Percentiles rank a stretch among this genome's conserved stretches.
These are phyloP conservation scores for Claviceps fusiformis DNA, from an alignment of 2,329 filamentous ascomycete genomes.

Conservation along the genomic window DNA sequence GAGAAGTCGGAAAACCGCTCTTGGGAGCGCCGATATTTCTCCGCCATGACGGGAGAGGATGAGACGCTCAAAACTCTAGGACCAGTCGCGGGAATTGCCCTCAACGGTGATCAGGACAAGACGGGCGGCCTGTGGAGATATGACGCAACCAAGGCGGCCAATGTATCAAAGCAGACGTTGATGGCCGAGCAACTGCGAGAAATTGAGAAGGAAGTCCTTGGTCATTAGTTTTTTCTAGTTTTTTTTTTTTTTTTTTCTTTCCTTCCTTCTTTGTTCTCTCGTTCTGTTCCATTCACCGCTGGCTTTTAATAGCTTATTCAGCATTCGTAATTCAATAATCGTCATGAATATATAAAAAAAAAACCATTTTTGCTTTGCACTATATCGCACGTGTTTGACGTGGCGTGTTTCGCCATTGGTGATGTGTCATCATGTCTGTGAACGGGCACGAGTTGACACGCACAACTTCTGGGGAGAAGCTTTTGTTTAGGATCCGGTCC, in stretches of 20 bases:
- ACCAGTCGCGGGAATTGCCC: constrained; percentile 29
- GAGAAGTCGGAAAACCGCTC: constrained; percentile 61
- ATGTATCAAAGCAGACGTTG: constrained; percentile 22
- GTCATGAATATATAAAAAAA: background rate
- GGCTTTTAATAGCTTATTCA: background rate
- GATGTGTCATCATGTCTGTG: too few relatives aligned
- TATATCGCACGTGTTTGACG: too few relatives aligned
- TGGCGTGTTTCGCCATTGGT: background rate
- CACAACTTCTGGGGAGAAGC: too few relatives aligned
- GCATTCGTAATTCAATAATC: background rate
- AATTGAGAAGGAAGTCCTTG: constrained; percentile 32
- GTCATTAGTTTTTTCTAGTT: too few relatives aligned
- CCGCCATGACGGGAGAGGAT: constrained; percentile 31
- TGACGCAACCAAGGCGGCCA: constrained; percentile 32
- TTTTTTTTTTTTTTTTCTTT: too few relatives aligned
- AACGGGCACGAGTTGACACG: too few relatives aligned
- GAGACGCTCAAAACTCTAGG: constrained; percentile 31
- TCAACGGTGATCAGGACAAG: constrained; percentile 43
- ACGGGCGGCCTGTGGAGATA: constrained; percentile 49
- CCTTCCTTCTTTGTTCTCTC: too few relatives aligned
- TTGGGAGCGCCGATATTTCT: constrained; percentile 83
- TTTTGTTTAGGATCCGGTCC: too few relatives aligned
- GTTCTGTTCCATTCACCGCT: background rate
- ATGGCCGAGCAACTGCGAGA: constrained; percentile 25
- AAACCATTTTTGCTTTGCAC: background rate